Conservation (phyloP, 257 asterid genomes). For the Gentiana dahurica region DNA sequence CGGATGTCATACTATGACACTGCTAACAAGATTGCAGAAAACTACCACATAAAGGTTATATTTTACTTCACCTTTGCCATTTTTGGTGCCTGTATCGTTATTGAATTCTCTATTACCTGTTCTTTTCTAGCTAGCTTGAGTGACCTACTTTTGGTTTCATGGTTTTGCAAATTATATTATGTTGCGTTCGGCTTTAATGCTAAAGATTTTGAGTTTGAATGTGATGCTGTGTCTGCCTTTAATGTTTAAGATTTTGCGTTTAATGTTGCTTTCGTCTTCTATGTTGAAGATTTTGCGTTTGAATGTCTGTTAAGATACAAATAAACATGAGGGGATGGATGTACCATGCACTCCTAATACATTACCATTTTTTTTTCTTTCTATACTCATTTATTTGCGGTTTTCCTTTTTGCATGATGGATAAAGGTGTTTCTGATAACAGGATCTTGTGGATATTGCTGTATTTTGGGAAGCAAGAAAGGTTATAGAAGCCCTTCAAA, state of each 20-base stretch:
- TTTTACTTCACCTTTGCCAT: not conserved
- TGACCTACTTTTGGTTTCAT: too few species aligned
- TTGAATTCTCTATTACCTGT: not conserved
- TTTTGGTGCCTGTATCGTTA: not conserved
- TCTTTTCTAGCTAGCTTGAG: too few species aligned
- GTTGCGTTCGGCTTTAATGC: too few species aligned
- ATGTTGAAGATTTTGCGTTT: too few species aligned
- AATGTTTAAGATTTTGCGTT: too few species aligned
- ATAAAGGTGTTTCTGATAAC: conserved; percentile 20
- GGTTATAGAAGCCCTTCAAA: conserved; percentile 88
- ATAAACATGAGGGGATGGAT: too few species aligned
- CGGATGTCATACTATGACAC: conserved; percentile 92
- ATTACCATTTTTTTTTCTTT: not conserved
- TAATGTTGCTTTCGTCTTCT: too few species aligned
- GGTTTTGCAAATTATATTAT: too few species aligned
- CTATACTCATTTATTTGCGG: not conserved
- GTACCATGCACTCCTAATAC: not conserved
- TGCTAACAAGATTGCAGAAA: conserved; percentile 79
- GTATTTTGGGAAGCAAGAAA: conserved; percentile 89
- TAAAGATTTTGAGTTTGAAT: too few species aligned
- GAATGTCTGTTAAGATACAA: too few species aligned
- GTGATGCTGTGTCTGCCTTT: too few species aligned
- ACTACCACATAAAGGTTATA: conserved; percentile 74
- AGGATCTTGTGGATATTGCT: conserved; percentile 96
- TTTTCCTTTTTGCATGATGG: conserved; percentile 3